Conservation (phyloP, 371 early-diverging fungal genomes). For the Thermomucor indicae-seudaticae region DNA sequence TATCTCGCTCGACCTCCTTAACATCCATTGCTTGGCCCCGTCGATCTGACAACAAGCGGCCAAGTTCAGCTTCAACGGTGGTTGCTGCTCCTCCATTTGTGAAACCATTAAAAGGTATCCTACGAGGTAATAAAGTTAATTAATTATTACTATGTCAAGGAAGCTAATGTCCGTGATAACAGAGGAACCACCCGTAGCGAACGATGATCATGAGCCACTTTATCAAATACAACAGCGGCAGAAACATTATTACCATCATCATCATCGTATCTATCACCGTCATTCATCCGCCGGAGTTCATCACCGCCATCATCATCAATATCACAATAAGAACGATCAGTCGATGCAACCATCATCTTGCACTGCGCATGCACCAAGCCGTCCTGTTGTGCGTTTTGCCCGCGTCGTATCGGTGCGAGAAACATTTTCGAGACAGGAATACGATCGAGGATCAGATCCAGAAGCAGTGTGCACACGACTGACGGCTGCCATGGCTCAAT, state of each 20-base stretch:
- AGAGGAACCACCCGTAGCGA: no score
- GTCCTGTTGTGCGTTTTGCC: constrained; percentile 18
- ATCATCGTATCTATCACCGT: background rate
- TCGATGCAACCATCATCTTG: background rate
- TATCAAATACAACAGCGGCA: constrained; percentile 3
- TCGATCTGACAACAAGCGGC: background rate
- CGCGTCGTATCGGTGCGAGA: constrained; percentile 35
- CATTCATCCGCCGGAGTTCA: background rate
- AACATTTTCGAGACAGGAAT: constrained; percentile 63
- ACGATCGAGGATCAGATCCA: constrained; percentile 65
- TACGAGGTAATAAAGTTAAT: no score
- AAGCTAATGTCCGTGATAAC: no score
- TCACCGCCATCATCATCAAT: background rate
- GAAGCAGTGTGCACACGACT: constrained; percentile 51
- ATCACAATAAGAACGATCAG: no score
- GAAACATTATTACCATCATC: background rate
- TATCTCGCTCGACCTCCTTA: constrained; percentile 7
- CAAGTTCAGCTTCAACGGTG: background rate
- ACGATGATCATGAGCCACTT: background rate
- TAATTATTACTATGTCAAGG: no score
- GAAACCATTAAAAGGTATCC: no score
- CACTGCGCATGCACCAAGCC: background rate
- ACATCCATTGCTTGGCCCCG: constrained; percentile 6
- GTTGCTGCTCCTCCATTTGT: no score
- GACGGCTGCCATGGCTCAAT: constrained; percentile 53